Evolutionary conservation across 371 early-diverging fungal species (phyloP), one percentile per base, ranked within the genome.

Genomic region (Mortierella sp.): DNA sequence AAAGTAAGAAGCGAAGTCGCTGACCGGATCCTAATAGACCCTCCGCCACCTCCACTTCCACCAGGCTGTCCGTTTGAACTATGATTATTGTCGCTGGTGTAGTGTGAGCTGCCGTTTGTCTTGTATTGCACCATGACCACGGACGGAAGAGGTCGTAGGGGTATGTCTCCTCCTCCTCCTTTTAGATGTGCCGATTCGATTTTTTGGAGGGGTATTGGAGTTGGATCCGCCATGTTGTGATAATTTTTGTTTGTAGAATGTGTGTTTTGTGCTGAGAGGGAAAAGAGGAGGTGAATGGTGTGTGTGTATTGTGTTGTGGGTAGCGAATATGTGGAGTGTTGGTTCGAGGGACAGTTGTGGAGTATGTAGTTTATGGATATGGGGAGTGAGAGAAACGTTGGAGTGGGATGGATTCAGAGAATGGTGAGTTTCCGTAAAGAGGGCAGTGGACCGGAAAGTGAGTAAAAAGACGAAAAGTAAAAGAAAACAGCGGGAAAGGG

Each of bases 1-100:
- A 84, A 51, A 18, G 75, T 81, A 32, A 81, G 51, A 12, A 78
- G 68, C 16, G 74, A 74, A 7, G 85, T 70, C 29, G 77, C 51
- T 18, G 75, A 24, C 8, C 54, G 70, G 55, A 68, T 3, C 29
- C 74, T 12, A n/a, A 49, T 81, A 41, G 77, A 70, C 24, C 8
- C 65, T 65, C 18, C 18, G 8, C 38, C 65, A 29, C 35, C 63
- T 32, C 2, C 58, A 24, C 63, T 35, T 58, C 12, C 27, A 8
- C 60, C 60, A 60, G 32, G 60, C 16, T 4, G 16, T 32, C 32
- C 60, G 3, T 29, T 4, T 32, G 32, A 60, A 60, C 16, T 60
- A 60, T 32, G 60, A 21, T 7, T 65, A 21, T 65, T 65, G 2
- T 65, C 55, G 29, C 51, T 54, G 16, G 29, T 32, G n/a, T 51